Percentiles rank a stretch among this genome's conserved stretches.
These are phyloP conservation scores for Phylloporus sp. DNA, from an alignment of 1,284 basidiomycete genomes.

Conservation along the genomic window DNA sequence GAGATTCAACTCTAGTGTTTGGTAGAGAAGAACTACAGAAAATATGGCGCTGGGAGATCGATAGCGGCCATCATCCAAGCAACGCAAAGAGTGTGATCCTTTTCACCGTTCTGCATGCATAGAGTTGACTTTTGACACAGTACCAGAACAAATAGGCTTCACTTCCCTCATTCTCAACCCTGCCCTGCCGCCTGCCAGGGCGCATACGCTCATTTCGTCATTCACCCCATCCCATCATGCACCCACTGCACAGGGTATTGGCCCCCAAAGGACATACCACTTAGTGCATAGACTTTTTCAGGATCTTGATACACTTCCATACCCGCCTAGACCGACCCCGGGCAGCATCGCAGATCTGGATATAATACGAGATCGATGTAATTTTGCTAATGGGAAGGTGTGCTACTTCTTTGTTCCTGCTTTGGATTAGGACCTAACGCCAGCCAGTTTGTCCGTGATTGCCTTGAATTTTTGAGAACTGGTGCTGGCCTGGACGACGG, in stretches of 20 bases:
- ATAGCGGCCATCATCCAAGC: constrained; percentile 88
- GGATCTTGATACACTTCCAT: constrained; percentile 37
- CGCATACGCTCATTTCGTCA: constrained; percentile 47
- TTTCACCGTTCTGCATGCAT: background rate
- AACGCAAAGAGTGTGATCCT: constrained; percentile 65
- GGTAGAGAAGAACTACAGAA: constrained; percentile 76
- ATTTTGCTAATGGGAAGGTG: constrained; percentile 82
- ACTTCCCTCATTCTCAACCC: constrained; percentile 68
- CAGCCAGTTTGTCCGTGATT: constrained; percentile 74
- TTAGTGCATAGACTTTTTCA: constrained; percentile 37
- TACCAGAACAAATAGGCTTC: constrained; percentile 74
- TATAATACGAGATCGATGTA: constrained; percentile 85
- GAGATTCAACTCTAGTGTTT: constrained; percentile 78
- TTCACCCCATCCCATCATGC: constrained; percentile 50
- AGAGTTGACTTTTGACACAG: constrained; percentile 48
- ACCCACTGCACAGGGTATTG: constrained; percentile 65
- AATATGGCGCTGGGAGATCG: constrained; percentile 92
- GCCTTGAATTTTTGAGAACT: constrained; percentile 72
- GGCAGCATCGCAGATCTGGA: constrained; percentile 81
- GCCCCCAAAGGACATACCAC: constrained; percentile 73
- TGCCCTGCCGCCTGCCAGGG: constrained; percentile 60
- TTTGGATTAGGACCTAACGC: constrained; percentile 23
- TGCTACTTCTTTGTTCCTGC: constrained; percentile 23
- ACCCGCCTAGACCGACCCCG: constrained; percentile 58
- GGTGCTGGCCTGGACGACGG: constrained; percentile 72